Conservation (phyloP, 345 rosid species). For the Eucalyptus tenuipes region DNA sequence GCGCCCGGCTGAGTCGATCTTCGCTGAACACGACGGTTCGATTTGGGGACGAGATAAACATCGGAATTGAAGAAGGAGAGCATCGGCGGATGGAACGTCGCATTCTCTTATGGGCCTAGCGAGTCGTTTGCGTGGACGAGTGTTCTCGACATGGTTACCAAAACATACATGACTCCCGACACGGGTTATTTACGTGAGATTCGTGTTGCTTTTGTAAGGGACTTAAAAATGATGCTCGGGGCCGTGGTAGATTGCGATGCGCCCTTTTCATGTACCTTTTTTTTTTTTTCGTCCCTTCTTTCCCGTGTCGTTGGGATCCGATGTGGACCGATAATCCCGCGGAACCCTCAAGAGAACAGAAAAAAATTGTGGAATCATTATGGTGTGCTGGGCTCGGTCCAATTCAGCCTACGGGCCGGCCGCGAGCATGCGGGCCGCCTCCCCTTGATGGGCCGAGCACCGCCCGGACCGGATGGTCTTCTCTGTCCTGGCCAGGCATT, state of each 20-base stretch:
- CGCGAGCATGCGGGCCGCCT: constrained; percentile 40
- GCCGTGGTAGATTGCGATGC: background rate
- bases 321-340: background rate
- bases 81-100: background rate
- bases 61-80: background rate
- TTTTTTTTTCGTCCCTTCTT: background rate
- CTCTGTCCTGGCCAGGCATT: constrained; percentile 56
- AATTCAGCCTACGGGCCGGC: background rate
- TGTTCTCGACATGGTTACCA: background rate
- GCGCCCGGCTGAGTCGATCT: background rate
- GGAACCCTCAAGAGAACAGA: background rate
- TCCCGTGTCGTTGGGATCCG: background rate
- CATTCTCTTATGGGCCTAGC: background rate
- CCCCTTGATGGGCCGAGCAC: constrained; percentile 67
- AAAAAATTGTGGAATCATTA: background rate
- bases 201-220: background rate
- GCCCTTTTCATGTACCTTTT: background rate
- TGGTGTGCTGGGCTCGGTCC: background rate
- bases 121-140: rapidly evolving
- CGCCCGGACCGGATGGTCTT: constrained; percentile 56
- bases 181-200: background rate
- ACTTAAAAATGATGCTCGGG: background rate
- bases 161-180: background rate
- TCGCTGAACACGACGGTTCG: background rate
- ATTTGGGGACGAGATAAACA: background rate